Conservation (phyloP, 148 eudicot genomes). For the Rhododendron henanense region DNA sequence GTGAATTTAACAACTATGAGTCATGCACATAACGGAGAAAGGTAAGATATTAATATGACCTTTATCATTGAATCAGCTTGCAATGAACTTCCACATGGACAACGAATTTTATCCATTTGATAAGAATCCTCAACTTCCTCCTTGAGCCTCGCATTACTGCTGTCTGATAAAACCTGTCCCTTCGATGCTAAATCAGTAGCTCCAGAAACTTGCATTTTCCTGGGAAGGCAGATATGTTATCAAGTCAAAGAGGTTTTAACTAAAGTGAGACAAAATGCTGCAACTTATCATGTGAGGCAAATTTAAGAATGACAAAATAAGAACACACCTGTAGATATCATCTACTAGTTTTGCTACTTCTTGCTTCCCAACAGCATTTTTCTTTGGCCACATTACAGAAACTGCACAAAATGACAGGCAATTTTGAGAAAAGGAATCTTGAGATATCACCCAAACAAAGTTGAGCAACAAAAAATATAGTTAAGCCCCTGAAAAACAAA, state of each 20-base stretch:
- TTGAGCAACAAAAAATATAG: background rate
- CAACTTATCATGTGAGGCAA: background rate
- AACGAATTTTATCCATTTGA: conserved; percentile 68
- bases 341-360: conserved; percentile 81
- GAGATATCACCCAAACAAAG: background rate
- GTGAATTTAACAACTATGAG: too few relatives aligned
- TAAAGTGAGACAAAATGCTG: background rate
- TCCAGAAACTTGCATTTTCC: conserved; percentile 90
- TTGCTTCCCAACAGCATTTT: conserved; percentile 65
- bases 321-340: conserved; percentile 76
- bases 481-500: background rate
- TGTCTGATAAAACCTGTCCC: conserved; percentile 53
- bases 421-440: conserved; percentile 3
- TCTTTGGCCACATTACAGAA: conserved; percentile 79
- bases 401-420: conserved; percentile 34
- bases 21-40: background rate
- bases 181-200: conserved; percentile 84
- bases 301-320: conserved; percentile 2
- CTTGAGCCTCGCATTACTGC: conserved; percentile 53
- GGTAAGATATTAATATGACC: conserved; percentile 22
- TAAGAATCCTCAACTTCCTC: conserved; percentile 75
- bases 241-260: background rate
- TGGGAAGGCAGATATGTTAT: conserved; percentile 25
- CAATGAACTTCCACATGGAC: conserved; percentile 61
- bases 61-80: conserved; percentile 54